phyloP scores from a whole-genome alignment of 306 rosid species.

The Fragaria vesca region DNA sequence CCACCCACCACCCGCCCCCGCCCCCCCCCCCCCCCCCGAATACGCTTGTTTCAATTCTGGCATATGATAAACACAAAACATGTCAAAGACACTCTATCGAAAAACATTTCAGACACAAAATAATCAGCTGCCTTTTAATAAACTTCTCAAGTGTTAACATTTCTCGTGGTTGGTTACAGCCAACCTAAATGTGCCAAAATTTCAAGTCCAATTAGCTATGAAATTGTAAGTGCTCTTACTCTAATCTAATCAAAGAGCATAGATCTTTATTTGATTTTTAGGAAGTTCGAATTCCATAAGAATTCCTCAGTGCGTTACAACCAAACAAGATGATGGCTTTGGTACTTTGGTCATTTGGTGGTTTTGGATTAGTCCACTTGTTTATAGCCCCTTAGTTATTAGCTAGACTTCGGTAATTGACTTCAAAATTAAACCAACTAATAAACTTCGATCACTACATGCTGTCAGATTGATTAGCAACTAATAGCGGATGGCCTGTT shows the following conservation, averaged over 20 bases:
- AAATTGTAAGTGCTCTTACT: neutral
- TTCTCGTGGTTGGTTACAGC: neutral
- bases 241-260: neutral
- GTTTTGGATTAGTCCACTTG: slow-evolving; percentile 20
- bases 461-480: neutral
- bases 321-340: slow-evolving; percentile 36
- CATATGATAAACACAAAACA: neutral
- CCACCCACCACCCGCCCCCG: too few relatives aligned
- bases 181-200: neutral
- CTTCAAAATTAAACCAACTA: neutral
- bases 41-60: neutral
- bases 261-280: neutral
- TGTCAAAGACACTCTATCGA: neutral
- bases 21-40: too few relatives aligned
- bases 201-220: neutral
- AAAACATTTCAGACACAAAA: neutral
- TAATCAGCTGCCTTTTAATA: neutral
- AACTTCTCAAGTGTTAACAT: neutral
- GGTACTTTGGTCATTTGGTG: slow-evolving; percentile 14
- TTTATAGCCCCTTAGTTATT: neutral
- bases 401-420: neutral
- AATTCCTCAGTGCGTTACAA: slow-evolving; percentile 44
- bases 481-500: neutral
- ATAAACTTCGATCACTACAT: too few relatives aligned
- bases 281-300: neutral